Evolutionary conservation across 2,329 filamentous ascomycete species (phyloP).

Genomic region (Colletotrichum tropicicola): DNA sequence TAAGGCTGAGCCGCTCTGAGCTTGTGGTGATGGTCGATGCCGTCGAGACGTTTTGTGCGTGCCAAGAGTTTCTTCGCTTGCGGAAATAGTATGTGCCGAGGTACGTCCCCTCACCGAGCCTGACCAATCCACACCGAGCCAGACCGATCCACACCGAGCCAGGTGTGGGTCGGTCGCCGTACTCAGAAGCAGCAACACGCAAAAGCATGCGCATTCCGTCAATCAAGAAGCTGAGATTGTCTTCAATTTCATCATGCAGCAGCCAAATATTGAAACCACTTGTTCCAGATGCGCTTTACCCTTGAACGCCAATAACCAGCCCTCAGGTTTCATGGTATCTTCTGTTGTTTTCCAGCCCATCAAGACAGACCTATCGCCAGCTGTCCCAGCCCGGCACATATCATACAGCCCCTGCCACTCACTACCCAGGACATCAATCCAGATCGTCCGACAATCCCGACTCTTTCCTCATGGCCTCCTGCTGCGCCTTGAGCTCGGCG

Average conservation of each 20-base stretch:
- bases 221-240: not conserved
- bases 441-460: slow-evolving; percentile 48
- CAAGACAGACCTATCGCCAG: not conserved
- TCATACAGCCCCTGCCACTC: not conserved
- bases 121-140: not conserved
- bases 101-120: not conserved
- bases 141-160: no score
- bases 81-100: slow-evolving; percentile 32
- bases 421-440: not conserved
- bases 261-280: not conserved
- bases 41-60: slow-evolving; percentile 32
- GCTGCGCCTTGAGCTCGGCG: slow-evolving; percentile 51
- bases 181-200: no score
- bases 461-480: slow-evolving; percentile 60
- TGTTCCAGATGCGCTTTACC: not conserved
- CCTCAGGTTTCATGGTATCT: slow-evolving; percentile 24
- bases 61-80: slow-evolving; percentile 32
- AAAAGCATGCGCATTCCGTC: no score
- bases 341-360: slow-evolving; percentile 11
- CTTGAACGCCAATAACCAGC: slow-evolving; percentile 16
- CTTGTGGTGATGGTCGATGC: slow-evolving; percentile 17
- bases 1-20: slow-evolving; percentile 27
- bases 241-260: no score
- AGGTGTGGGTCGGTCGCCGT: no score
- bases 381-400: slow-evolving; percentile 4